phyloP scores from a whole-genome alignment of 331 rosid genomes.

The Spiraea crenata region DNA sequence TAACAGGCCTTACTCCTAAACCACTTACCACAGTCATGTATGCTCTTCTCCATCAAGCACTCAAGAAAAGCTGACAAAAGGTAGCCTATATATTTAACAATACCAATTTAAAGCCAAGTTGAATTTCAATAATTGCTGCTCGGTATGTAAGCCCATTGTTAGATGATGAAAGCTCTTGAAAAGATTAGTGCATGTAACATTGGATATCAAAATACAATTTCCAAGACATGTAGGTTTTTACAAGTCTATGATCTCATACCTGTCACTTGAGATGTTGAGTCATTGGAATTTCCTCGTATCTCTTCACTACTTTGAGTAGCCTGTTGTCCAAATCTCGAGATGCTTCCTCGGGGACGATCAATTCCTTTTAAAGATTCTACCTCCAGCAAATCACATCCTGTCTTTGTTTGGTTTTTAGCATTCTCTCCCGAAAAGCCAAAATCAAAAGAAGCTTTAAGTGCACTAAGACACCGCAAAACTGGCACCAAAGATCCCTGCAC shows the following conservation, averaged over 20 bases:
- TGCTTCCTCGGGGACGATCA: conserved; percentile 24
- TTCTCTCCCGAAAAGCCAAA: conserved; percentile 53
- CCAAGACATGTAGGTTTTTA: not conserved
- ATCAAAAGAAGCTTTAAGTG: conserved; percentile 63
- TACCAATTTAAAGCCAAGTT: not conserved
- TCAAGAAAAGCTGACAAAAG: not conserved
- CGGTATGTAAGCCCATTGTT: not conserved
- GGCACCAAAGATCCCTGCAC: conserved; percentile 84
- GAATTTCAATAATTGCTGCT: not conserved
- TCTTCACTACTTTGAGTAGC: conserved; percentile 21
- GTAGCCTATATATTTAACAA: conserved; percentile 3
- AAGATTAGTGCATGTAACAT: not conserved
- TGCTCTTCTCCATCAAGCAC: conserved; percentile 4
- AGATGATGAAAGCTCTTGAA: not conserved
- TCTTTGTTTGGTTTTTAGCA: conserved; percentile 52
- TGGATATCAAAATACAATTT: not conserved
- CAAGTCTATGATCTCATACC: conserved; percentile 20
- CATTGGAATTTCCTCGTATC: not conserved
- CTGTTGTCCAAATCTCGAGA: conserved; percentile 16
- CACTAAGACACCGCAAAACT: conserved; percentile 76
- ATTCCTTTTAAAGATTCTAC: conserved; percentile 37
- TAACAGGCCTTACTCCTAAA: not conserved
- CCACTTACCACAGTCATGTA: not conserved
- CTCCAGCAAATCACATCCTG: conserved; percentile 63
- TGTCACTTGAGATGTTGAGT: conserved; percentile 34